Evolutionary conservation across 148 eudicot species (phyloP).

Genomic region (Heliosperma pusillum): DNA sequence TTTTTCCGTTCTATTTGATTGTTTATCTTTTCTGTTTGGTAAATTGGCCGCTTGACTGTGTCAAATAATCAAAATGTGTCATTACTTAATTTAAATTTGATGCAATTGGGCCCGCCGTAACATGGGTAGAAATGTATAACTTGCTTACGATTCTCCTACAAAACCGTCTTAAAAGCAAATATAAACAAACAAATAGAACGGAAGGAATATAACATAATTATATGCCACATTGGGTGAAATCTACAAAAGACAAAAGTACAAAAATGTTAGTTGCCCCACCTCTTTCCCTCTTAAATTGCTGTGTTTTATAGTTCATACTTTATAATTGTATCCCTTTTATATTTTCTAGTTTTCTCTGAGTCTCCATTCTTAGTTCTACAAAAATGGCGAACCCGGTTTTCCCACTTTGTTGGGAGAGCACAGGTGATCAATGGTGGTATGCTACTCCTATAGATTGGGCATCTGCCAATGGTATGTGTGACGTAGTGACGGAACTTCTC

Average conservation of each 20-base stretch:
- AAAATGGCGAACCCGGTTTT: constrained; percentile 40
- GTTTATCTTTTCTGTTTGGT: background rate
- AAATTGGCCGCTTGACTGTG: too few species aligned
- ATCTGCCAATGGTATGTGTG: constrained; percentile 74
- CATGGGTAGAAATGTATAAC: too few species aligned
- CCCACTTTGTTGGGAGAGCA: constrained; percentile 79
- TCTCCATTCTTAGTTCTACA: background rate
- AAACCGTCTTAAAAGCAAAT: too few species aligned
- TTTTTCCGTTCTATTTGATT: background rate
- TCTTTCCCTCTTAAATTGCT: constrained; percentile 18
- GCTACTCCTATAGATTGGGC: constrained; percentile 85
- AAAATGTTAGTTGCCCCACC: background rate
- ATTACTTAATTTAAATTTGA: too few species aligned
- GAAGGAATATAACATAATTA: background rate
- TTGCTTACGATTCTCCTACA: too few species aligned
- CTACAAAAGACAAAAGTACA: background rate
- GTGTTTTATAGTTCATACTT: background rate
- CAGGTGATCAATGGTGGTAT: constrained; percentile 92
- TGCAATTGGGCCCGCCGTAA: too few species aligned
- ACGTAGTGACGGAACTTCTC: constrained; percentile 62
- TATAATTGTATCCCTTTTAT: constrained; percentile 1
- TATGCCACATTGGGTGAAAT: constrained; percentile 14
- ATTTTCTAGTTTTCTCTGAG: constrained; percentile 9
- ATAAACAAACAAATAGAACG: background rate
- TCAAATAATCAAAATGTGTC: background rate